These are phyloP conservation scores for Termitomyces sp. DNA, from an alignment of 768 basidiomycete genomes.

Conservation along the genomic window DNA sequence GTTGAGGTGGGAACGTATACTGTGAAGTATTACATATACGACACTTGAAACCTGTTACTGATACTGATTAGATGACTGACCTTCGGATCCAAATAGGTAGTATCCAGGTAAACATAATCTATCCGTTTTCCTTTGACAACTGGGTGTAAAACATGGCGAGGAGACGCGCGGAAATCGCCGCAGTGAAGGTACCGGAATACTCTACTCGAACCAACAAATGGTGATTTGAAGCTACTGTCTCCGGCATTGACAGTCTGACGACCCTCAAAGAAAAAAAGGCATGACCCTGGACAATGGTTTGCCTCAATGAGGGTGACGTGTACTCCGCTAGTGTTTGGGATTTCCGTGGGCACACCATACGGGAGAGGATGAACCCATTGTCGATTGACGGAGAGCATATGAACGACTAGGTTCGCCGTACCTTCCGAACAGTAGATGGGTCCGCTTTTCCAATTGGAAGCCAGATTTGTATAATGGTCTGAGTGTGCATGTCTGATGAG, in stretches of 20 bases:
- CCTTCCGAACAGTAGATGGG: slow-evolving; percentile 95
- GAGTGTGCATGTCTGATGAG: slow-evolving; percentile 85
- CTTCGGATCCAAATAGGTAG: slow-evolving; percentile 91
- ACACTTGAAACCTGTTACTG: background rate
- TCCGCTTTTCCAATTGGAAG: slow-evolving; percentile 82
- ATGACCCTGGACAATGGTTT: slow-evolving; percentile 97
- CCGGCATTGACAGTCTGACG: slow-evolving; percentile 85
- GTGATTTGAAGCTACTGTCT: slow-evolving; percentile 70
- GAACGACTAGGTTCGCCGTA: slow-evolving; percentile 87
- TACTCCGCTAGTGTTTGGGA: slow-evolving; percentile 84
- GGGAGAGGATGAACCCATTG: slow-evolving; percentile 89
- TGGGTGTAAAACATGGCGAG: slow-evolving; percentile 81
- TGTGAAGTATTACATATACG: slow-evolving; percentile 19
- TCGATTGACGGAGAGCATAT: slow-evolving; percentile 85
- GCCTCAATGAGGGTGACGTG: slow-evolving; percentile 93
- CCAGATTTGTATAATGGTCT: slow-evolving; percentile 92
- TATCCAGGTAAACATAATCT: slow-evolving; percentile 91
- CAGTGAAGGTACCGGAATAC: slow-evolving; percentile 92
- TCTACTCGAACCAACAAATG: slow-evolving; percentile 61
- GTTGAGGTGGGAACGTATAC: slow-evolving; percentile 95
- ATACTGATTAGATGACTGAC: slow-evolving; percentile 21
- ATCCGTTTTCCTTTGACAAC: slow-evolving; percentile 75
- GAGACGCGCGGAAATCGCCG: slow-evolving; percentile 90
- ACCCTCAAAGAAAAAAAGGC: slow-evolving; percentile 91
- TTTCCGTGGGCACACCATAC: slow-evolving; percentile 65